Conservation (phyloP, 2,329 filamentous ascomycete genomes). For the Monosporascus sp. region DNA sequence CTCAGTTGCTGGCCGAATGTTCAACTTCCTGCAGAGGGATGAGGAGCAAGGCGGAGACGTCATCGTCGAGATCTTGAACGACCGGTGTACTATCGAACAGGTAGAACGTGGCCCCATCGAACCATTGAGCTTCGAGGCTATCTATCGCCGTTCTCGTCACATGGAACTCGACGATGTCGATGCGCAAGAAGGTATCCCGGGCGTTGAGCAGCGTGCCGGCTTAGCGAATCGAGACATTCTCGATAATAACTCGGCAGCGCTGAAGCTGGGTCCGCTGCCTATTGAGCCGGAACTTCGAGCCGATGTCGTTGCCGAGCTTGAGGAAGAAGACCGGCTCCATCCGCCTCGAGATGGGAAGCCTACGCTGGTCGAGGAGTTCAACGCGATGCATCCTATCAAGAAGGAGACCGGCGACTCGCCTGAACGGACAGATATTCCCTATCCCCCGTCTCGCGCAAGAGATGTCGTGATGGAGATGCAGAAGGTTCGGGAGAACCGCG, state of each 20-base stretch:
- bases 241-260: constrained; percentile 43
- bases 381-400: constrained; percentile 73
- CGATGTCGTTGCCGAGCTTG: constrained; percentile 81
- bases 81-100: constrained; percentile 52
- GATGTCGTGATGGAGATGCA: constrained; percentile 94
- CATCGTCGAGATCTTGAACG: constrained; percentile 67
- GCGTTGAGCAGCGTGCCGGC: constrained; percentile 49
- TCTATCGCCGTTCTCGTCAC: constrained; percentile 54
- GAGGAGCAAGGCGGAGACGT: constrained; percentile 73
- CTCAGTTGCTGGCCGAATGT: constrained; percentile 74
- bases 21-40: constrained; percentile 87
- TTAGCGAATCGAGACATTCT: constrained; percentile 56
- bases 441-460: constrained; percentile 80
- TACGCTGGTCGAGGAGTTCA: constrained; percentile 82
- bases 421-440: constrained; percentile 70
- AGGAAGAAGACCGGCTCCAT: constrained; percentile 75
- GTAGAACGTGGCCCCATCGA: constrained; percentile 59
- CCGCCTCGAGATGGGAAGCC: constrained; percentile 65
- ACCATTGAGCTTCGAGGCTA: constrained; percentile 57
- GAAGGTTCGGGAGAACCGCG: constrained; percentile 86
- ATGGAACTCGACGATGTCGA: constrained; percentile 59
- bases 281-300: constrained; percentile 78
- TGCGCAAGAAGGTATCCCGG: constrained; percentile 59
- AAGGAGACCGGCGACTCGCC: constrained; percentile 86
- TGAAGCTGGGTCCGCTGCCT: constrained; percentile 76